A percentile compares a stretch with the other conserved stretches of the same genome.
These are phyloP conservation scores for Haberlea rhodopensis DNA, from an alignment of 257 asterid genomes.

Conservation along the genomic window DNA sequence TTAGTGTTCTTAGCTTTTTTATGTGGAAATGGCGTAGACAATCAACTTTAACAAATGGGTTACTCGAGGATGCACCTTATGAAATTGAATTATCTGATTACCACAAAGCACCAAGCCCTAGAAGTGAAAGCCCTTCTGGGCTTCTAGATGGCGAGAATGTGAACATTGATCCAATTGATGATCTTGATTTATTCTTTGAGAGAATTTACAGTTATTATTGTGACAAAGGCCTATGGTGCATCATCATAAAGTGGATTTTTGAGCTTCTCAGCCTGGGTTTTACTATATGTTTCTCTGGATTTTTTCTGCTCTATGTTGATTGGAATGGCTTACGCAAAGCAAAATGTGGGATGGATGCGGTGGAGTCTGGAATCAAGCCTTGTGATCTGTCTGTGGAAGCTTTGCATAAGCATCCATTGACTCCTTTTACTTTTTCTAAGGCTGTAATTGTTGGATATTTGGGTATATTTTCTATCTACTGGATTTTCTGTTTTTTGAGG, in stretches of 20 bases:
- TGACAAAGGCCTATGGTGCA: conserved; percentile 98
- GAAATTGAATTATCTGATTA: conserved; percentile 90
- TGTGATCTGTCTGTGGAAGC: conserved; percentile 93
- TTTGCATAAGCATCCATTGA: conserved; percentile 79
- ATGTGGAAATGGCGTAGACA: conserved; percentile 58
- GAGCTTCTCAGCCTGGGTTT: conserved; percentile 89
- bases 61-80: conserved; percentile 59
- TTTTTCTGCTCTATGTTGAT: conserved; percentile 75
- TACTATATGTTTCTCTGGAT: conserved; percentile 84
- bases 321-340: conserved; percentile 97
- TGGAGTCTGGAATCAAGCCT: conserved; percentile 92
- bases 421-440: conserved; percentile 71
- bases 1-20: conserved; percentile 59
- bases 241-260: conserved; percentile 76
- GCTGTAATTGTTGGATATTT: conserved; percentile 79
- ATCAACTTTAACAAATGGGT: conserved; percentile 63
- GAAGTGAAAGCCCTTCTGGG: conserved; percentile 97
- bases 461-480: conserved; percentile 81
- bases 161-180: conserved; percentile 70
- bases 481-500: conserved; percentile 72
- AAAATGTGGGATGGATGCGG: conserved; percentile 98
- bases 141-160: conserved; percentile 79
- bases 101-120: conserved; percentile 67
- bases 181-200: conserved; percentile 88
- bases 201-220: conserved; percentile 84